Evolutionary conservation across 768 basidiomycete species (phyloP), one percentile per base, ranked within the genome.

Genomic region (Coprinopsis cinerea): DNA sequence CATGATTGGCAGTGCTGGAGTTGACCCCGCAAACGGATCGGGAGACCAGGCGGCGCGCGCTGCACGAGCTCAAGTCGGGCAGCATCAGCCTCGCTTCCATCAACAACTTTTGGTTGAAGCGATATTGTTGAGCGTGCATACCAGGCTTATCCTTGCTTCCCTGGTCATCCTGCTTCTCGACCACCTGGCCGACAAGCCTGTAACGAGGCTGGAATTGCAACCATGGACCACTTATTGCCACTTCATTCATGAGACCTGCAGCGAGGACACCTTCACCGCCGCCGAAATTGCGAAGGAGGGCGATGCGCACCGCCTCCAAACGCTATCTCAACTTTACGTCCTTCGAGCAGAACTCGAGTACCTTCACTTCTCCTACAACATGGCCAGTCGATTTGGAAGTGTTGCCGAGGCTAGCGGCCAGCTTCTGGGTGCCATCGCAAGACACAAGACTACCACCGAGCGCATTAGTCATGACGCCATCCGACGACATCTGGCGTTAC

Each of bases 91-190:
- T 5, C 72, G 71, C 5, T 81, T 80, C 0, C 82, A 85, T 60
- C 69, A 70, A 36, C 71, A 81, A 30, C 82, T 79, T 63, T 55
- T 73, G 11, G 77, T 84, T 6, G 83, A 85, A 58, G 82, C 81
- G 0, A 69, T 82, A 46, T 79, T 77, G 74, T 55, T 64, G 10
- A 75, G 77, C 4, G 59, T 87, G 32, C 63, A 78, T 23, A 64
- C 83, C 23, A 76, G 83, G 2, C 69, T 82, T 51, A 57, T 65
- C 7, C 61, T 88, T 23, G 69, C 63, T n/a, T 62, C 74, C 32
- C 54, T 84, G 49, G 74, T 71, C 2, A 59, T 51, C 22, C 47
- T 57, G 0, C 76, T 77, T 69, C 58, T 78, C 27, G 64, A 72
- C 0, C 4, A 48, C 73, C 15, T 40, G 54, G 30, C 32, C 57